Evolutionary conservation across 306 rosid genomes (phyloP).

Genomic region (Ammopiptanthus mongolicus): DNA sequence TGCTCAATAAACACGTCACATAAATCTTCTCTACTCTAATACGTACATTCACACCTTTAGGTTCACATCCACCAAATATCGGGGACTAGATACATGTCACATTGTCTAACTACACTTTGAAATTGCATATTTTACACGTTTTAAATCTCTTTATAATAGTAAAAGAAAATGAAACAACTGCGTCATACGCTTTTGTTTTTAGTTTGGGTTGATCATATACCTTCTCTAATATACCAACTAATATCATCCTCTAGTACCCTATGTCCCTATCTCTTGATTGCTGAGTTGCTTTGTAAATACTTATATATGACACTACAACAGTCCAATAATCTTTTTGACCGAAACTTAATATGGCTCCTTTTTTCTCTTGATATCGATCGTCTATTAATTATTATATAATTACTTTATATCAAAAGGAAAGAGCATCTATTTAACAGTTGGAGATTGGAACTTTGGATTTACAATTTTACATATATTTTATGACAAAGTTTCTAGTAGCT

Average conservation of each 20-base stretch:
- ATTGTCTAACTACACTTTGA: neutral
- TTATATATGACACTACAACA: neutral
- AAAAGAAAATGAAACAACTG: neutral
- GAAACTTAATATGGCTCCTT: neutral
- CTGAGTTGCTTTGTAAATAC: neutral
- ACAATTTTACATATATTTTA: neutral
- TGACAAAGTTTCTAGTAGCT: neutral
- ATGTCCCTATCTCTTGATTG: neutral
- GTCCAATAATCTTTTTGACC: conserved; percentile 21
- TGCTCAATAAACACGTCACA: neutral
- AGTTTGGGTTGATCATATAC: neutral
- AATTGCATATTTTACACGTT: conserved; percentile 9
- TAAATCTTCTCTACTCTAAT: neutral
- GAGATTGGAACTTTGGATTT: neutral
- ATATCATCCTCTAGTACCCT: neutral
- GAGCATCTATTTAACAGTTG: neutral
- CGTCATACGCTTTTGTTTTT: neutral
- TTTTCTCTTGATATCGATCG: neutral
- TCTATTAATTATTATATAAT: neutral
- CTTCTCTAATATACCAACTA: neutral
- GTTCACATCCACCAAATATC: neutral
- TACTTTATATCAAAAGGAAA: neutral
- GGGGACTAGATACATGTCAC: neutral
- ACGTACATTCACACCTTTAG: neutral
- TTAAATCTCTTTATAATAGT: neutral